Evolutionary conservation across 192 early-diverging fungal species (phyloP).

Genomic region (Coemansia reversa): DNA sequence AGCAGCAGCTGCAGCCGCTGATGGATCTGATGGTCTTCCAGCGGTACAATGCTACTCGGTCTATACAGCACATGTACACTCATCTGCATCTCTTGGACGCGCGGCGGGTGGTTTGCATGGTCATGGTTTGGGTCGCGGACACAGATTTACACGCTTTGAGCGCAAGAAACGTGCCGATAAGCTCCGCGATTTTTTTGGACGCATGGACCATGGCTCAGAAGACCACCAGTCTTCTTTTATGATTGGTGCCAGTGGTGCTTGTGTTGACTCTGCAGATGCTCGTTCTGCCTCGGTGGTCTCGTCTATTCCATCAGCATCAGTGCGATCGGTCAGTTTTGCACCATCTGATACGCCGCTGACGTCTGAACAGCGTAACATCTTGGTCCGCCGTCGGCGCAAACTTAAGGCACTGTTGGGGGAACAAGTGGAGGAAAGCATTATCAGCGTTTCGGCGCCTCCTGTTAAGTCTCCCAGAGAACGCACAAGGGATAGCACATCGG

Average conservation of each 20-base stretch:
- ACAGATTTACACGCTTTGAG: conserved; percentile 23
- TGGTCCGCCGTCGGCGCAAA: conserved; percentile 64
- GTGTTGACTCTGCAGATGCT: neutral
- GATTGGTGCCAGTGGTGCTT: neutral
- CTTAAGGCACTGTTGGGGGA: conserved; percentile 63
- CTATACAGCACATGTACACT: conserved; percentile 14
- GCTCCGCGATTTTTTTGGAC: conserved; percentile 58
- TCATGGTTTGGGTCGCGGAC: neutral
- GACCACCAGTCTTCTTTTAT: neutral
- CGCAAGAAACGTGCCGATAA: conserved; percentile 54
- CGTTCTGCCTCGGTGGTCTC: neutral
- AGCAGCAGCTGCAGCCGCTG: no score
- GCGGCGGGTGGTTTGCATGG: no score
- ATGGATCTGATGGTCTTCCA: no score
- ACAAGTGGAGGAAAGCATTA: conserved; percentile 53
- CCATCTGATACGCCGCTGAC: conserved; percentile 32
- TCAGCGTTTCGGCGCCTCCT: conserved; percentile 9
- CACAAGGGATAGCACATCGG: neutral
- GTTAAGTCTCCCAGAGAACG: neutral
- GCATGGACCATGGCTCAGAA: conserved; percentile 1
- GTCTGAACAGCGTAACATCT: conserved; percentile 56
- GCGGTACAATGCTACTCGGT: conserved; percentile 20
- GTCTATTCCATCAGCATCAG: conserved; percentile 18
- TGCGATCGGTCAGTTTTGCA: conserved; percentile 7
- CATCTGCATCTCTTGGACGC: conserved; percentile 11